These are phyloP conservation scores for Aureobasidium melanogenum DNA, from an alignment of 2,329 filamentous ascomycete species.

Conservation along the genomic window DNA sequence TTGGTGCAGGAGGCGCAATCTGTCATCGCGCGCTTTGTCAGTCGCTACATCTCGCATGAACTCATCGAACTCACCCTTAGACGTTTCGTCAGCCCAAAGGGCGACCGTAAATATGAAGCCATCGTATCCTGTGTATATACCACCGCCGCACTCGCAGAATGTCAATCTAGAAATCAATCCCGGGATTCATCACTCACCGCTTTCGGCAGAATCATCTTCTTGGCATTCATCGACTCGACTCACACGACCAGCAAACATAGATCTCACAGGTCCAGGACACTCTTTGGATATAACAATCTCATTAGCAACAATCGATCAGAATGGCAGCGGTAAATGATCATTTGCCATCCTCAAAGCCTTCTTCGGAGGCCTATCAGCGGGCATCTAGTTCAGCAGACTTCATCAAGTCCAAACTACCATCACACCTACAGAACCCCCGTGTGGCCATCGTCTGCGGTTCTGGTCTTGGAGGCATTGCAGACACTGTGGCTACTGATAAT, in stretches of 20 bases:
- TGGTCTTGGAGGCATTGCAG: constrained; percentile 52
- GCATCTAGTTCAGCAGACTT: constrained; percentile 43
- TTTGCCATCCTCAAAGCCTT: background rate
- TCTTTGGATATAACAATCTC: background rate
- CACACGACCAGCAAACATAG: constrained; percentile 8
- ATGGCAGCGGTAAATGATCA: constrained; percentile 15
- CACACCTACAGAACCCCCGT: constrained; percentile 37
- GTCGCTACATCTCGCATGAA: background rate
- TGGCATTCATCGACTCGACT: background rate
- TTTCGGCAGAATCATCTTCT: background rate
- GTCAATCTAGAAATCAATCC: constrained; percentile 7
- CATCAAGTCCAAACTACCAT: constrained; percentile 42
- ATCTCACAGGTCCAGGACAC: background rate
- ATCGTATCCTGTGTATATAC: constrained; percentile 22
- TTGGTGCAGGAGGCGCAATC: constrained; percentile 15
- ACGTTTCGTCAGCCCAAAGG: constrained; percentile 35
- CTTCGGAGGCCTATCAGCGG: constrained; percentile 28
- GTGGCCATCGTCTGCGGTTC: constrained; percentile 59
- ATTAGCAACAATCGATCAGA: background rate
- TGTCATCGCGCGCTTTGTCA: constrained; percentile 1
- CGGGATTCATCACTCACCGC: constrained; percentile 1
- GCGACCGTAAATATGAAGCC: constrained; percentile 37
- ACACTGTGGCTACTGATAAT: constrained; percentile 43
- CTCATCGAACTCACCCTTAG: constrained; percentile 27
- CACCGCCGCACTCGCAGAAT: background rate